Evolutionary conservation across 371 early-diverging fungal species (phyloP), one percentile per base, ranked within the genome.

Genomic region (Capniomyces stellatus): DNA sequence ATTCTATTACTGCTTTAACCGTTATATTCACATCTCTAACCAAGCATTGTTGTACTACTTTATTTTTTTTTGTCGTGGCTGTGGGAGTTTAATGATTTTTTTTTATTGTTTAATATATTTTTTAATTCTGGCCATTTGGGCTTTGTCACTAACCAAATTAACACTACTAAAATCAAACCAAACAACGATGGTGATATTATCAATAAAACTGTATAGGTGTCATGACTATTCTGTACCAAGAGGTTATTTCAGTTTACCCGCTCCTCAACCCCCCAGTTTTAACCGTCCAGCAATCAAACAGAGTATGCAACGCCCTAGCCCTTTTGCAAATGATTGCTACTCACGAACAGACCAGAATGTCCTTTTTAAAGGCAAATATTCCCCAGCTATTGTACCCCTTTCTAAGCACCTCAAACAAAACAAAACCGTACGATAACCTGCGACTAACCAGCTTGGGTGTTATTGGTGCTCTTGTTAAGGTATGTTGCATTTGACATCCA

Each of bases 331-430:
- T 93, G 60, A 87, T 96, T 27, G 97, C 97, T 2, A 84, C 84
- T 53, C 97, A 96, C 51, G 80, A 78, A 43, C 89, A 92, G 59
- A 95, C 97, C 19, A 77, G 94, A 29, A 80, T 77, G 31, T 71
- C 81, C 43, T 87, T 96, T 58, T 72, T 98, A 55, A 82, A 82
- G 72, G 92, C 96, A 8, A 92, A 96, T 64, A 83, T 98, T 56
- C 97, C 98, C 1, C 77, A 94, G 52, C 93, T 92, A 62, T 75
- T 98, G 44, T 98, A 96, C 60, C 97, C 97, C 28, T 93, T 95
- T 69, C 76, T 98, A 57, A 94, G 92, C 68, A 92, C 94, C n/a
- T 84, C 89, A n/a, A 84, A 83, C 70, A 87, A 85, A 64, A 81
- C 87, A 27, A 76, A 89, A 51, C 89, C 91, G 23, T 93, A 92